phyloP scores from a whole-genome alignment of 2,329 filamentous ascomycete genomes.

The Neofusicoccum laricinum region DNA sequence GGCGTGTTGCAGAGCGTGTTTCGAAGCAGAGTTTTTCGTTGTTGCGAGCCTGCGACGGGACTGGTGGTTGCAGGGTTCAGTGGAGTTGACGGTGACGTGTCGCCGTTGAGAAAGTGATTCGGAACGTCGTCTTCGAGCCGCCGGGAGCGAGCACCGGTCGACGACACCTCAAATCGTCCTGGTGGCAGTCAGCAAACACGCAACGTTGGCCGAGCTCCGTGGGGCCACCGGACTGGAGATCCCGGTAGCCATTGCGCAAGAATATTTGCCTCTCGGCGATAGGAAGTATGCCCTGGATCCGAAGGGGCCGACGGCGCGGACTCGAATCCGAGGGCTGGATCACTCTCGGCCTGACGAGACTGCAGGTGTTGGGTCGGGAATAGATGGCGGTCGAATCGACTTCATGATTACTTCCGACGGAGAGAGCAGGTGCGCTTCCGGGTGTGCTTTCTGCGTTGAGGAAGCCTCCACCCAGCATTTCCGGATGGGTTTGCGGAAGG shows the following conservation, averaged over 20 bases:
- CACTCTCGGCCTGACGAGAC: background rate
- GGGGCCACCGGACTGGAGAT: background rate
- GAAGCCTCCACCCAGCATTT: background rate
- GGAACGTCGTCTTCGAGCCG: background rate
- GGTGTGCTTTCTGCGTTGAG: background rate
- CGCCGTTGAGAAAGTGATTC: background rate
- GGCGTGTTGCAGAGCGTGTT: background rate
- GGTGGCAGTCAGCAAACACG: background rate
- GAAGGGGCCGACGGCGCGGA: background rate
- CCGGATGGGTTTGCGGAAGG: background rate
- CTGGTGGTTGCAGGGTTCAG: constrained; percentile 1
- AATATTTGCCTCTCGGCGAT: background rate
- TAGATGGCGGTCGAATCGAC: background rate
- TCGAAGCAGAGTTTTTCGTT: constrained; percentile 2
- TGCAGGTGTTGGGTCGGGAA: background rate
- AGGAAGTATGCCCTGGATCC: background rate
- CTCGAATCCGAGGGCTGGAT: background rate
- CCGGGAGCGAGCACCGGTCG: background rate
- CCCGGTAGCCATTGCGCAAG: background rate
- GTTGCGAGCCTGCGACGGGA: background rate
- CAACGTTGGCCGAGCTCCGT: background rate
- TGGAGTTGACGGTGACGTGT: constrained; percentile 4
- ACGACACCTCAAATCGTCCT: background rate
- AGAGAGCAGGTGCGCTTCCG: background rate
- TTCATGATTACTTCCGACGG: background rate